Evolutionary conservation across 164 flowering plant genomes (phyloP), one percentile per base, ranked within the genome.

Genomic region (Liquidambar formosana): DNA sequence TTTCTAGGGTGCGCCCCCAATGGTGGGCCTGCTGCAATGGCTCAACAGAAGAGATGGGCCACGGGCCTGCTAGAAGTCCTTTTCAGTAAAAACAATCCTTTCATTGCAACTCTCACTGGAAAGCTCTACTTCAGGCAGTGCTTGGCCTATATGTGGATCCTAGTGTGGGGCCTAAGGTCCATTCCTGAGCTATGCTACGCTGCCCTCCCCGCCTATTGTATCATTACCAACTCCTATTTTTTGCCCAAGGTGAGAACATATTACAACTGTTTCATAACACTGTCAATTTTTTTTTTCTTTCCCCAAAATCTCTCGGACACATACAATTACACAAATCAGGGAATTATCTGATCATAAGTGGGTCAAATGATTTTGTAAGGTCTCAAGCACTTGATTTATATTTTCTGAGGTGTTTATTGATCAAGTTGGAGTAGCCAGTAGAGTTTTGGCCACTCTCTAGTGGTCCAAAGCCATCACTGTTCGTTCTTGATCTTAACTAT

Each of bases 21-120:
- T 0, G 68, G 64, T 38, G 81, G 81, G 3, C 84, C 87, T 0
- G 64, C 51, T 0, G 12, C 73, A 26, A 1, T 84, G 79, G 60
- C 59, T 28, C 93, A 88, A 66, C 69, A 67, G 57, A 84, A 85
- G 70, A 78, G 96, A 67, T 88, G 93, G 93, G 63, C 80, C 69
- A 78, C 84, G 0, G 96, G 96, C 15, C 57, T 85, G 1, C 71
- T 85, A 10, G 91, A 88, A 75, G 72, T 86, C 52, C 68, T 86
- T 2, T 54, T 84, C 67, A 64, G 76, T 65, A 38, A 26, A 16
- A 65, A 71, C 22, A 81, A 67, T 66, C 92, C 92, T 12, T 27
- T 85, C 21, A 1, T 73, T 1, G 70, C 43, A 12, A 47, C 69
- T 18, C 33, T 82, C 62, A 69, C 58, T 6, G 69, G 33, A 3